These are phyloP conservation scores for Phialophora expanda DNA, from an alignment of 2,329 filamentous ascomycete genomes.

Conservation along the genomic window DNA sequence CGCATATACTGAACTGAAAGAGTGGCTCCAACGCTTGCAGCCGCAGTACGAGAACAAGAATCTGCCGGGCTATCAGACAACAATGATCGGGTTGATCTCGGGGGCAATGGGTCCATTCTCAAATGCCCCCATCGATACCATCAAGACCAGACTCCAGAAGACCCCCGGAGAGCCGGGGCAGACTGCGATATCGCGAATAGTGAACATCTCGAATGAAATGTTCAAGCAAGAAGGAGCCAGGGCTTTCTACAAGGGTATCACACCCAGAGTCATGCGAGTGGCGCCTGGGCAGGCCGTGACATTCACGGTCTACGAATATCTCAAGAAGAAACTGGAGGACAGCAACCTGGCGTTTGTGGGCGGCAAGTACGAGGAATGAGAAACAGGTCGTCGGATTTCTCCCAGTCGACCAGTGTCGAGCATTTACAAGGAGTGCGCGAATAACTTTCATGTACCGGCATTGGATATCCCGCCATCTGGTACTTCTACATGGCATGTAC, in stretches of 20 bases:
- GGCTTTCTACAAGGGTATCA: slow-evolving; percentile 99
- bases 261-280: slow-evolving; percentile 94
- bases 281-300: slow-evolving; percentile 89
- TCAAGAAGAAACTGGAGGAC: slow-evolving; percentile 74
- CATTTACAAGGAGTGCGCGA: neutral
- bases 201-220: slow-evolving; percentile 78
- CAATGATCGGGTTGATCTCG: slow-evolving; percentile 83
- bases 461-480: neutral
- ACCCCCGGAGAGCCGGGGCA: slow-evolving; percentile 81
- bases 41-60: slow-evolving; percentile 67
- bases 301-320: slow-evolving; percentile 76
- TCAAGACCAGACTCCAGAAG: slow-evolving; percentile 95
- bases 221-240: slow-evolving; percentile 92
- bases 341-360: slow-evolving; percentile 66
- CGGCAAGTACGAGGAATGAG: slow-evolving; percentile 68
- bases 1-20: slow-evolving; percentile 92
- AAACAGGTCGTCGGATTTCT: neutral
- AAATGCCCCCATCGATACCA: slow-evolving; percentile 97
- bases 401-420: neutral
- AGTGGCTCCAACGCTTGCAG: slow-evolving; percentile 73
- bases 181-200: slow-evolving; percentile 78
- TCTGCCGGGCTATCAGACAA: slow-evolving; percentile 88
- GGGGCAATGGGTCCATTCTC: slow-evolving; percentile 95
- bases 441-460: neutral
- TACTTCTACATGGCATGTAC: neutral